Conservation (phyloP, 2,329 filamentous ascomycete species). For the Botrytis pseudocinerea region DNA sequence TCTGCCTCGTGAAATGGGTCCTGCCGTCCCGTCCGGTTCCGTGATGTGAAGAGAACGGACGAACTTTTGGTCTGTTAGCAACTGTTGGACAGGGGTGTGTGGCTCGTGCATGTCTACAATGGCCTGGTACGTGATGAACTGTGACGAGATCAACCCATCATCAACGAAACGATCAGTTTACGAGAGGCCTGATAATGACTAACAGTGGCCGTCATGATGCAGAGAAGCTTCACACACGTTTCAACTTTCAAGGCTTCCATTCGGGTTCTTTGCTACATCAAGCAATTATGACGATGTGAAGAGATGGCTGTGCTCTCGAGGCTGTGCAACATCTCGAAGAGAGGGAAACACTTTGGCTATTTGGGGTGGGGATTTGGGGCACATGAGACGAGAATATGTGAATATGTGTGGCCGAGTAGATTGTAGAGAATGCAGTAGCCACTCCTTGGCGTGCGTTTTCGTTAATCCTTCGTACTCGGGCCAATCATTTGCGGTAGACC, state of each 20-base stretch:
- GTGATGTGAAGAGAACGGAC: not conserved
- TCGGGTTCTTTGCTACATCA: not conserved
- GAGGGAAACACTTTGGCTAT: not conserved
- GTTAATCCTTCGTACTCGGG: conserved; percentile 19
- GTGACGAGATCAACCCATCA: not conserved
- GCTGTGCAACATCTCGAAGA: not conserved
- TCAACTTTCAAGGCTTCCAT: conserved; percentile 1
- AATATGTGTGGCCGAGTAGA: conserved; percentile 16
- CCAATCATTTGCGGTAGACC: conserved; percentile 8
- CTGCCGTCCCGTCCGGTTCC: conserved; percentile 5
- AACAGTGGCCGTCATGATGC: not conserved
- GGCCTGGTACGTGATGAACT: not conserved
- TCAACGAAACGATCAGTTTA: not conserved
- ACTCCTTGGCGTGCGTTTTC: conserved; percentile 5
- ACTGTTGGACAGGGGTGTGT: conserved; percentile 4
- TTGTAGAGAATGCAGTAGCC: conserved; percentile 16
- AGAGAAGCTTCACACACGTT: not conserved
- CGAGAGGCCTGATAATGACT: not conserved
- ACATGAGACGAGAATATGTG: conserved; percentile 1
- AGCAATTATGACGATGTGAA: conserved; percentile 17
- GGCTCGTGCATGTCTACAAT: conserved; percentile 16
- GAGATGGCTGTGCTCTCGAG: conserved; percentile 17
- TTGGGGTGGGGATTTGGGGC: conserved; percentile 8
- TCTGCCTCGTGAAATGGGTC: conserved; percentile 10
- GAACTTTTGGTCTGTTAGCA: conserved; percentile 16